These are phyloP conservation scores for Thelephora ganbajun DNA, from an alignment of 768 basidiomycete species.

Conservation along the genomic window DNA sequence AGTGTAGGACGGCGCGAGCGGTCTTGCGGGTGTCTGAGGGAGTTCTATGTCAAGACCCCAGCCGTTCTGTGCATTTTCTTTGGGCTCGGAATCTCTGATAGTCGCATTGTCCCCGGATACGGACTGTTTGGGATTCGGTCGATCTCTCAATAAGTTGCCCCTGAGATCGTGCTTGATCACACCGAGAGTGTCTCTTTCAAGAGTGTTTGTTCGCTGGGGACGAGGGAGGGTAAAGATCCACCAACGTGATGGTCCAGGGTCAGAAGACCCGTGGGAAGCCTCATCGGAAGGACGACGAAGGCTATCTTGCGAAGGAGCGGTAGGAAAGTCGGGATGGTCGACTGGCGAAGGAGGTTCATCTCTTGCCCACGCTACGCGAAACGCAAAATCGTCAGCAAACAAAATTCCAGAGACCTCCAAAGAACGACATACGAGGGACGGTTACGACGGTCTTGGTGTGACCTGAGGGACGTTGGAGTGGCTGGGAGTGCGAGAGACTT, in stretches of 20 bases:
- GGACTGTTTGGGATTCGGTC: neutral
- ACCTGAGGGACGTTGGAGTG: slow-evolving; percentile 19
- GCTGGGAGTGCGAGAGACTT: slow-evolving; percentile 17
- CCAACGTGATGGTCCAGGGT: slow-evolving; percentile 36
- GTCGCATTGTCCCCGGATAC: neutral
- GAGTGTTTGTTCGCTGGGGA: slow-evolving; percentile 7
- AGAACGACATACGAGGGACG: slow-evolving; percentile 43
- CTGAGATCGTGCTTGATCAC: neutral
- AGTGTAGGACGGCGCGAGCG: slow-evolving; percentile 41
- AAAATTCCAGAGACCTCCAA: neutral
- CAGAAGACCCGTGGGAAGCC: slow-evolving; percentile 37
- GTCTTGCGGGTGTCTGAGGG: slow-evolving; percentile 18
- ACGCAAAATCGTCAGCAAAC: slow-evolving; percentile 1
- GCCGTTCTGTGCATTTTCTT: neutral
- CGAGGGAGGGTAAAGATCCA: slow-evolving; percentile 61
- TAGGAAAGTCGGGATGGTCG: slow-evolving; percentile 25
- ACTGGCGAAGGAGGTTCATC: slow-evolving; percentile 72
- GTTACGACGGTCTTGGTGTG: slow-evolving; percentile 44
- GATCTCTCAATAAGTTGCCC: neutral
- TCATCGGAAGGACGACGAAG: slow-evolving; percentile 35
- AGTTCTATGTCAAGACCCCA: slow-evolving; percentile 17
- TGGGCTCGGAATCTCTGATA: neutral
- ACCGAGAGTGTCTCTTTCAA: neutral
- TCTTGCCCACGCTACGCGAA: slow-evolving; percentile 57
- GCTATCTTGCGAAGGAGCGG: slow-evolving; percentile 13